Evolutionary conservation across 1,139 yeast species (phyloP), one percentile per base, ranked within the genome.

Genomic region (Blastobotrys malaysiensis): DNA sequence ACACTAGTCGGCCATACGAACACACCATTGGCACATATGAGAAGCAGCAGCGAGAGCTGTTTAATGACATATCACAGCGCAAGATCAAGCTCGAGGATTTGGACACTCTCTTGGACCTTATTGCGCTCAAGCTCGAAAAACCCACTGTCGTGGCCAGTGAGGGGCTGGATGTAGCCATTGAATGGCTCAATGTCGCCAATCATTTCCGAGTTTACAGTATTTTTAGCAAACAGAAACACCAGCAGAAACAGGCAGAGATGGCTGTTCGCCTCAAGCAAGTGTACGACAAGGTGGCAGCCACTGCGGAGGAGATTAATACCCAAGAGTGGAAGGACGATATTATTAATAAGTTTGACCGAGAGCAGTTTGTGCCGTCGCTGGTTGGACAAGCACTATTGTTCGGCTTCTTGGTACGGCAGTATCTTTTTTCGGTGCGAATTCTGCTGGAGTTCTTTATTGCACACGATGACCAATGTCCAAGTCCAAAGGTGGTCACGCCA

Each of bases 151-250:
- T 54, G 1, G 55, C 61, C 9, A 55, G 52, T 18, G 56, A 53
- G 5, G 59, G 58, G 5, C 44, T 63, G 13, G 57, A 44, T 1
- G 56, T 51, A 0, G 31, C 55, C 7, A 45, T 52, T n/a, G 51
- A 22, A 13, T 65, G 68, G 68, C 21, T 65, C 9, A 52, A 52
- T 2, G 60, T 53, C n/a, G 59, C 61, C 16, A 63, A 63, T 48
- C 51, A 56, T 9, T 61, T 55, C 45, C 52, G 66, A 21, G 22
- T 52, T 6, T 55, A 51, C 46, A n/a, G 52, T 5, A 9, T 54
- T 6, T 24, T 55, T 9, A 11, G 24, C 9, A 43, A 53, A 26
- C 27, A 47, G 24, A 55, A 56, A 45, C 54, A 51, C 26, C 31
- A 31, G 16, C 51, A 24, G 5, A 44, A 26, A 19, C 60, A 56